Evolutionary conservation across 805 yeast species (phyloP).

Genomic region (Hanseniaspora pseudoguilliermondii): DNA sequence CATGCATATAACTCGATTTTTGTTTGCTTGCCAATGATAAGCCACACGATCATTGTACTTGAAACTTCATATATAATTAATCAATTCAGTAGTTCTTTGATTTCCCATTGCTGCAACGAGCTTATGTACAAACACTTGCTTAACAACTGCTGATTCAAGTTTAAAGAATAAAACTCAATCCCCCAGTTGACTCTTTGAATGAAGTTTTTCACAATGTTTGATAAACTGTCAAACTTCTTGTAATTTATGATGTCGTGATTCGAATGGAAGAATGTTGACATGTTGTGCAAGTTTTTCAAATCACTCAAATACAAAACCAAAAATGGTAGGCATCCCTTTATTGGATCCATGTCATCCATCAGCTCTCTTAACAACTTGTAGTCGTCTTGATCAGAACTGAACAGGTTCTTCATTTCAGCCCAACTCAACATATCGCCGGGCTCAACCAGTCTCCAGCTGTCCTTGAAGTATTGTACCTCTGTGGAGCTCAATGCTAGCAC

Average conservation of each 20-base stretch:
- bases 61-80: neutral
- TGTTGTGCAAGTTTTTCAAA: conserved; percentile 48
- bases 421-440: conserved; percentile 60
- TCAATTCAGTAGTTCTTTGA: conserved; percentile 23
- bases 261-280: conserved; percentile 27
- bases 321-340: conserved; percentile 80
- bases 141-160: conserved; percentile 48
- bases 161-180: conserved; percentile 42
- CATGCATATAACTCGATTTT: no score
- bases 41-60: no score
- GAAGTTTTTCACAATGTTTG: conserved; percentile 62
- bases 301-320: conserved; percentile 78
- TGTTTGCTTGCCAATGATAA: no score
- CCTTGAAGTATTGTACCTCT: conserved; percentile 43
- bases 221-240: conserved; percentile 61
- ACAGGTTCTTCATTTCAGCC: conserved; percentile 53
- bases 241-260: conserved; percentile 48
- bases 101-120: conserved; percentile 60
- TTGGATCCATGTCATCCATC: conserved; percentile 40
- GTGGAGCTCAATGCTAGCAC: conserved; percentile 65
- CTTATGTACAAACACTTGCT: conserved; percentile 76
- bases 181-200: conserved; percentile 82
- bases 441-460: conserved; percentile 63
- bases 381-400: conserved; percentile 57
- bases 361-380: conserved; percentile 48